Evolutionary conservation across 192 early-diverging fungal genomes (phyloP).

Genomic region (Coemansia javaensis): DNA sequence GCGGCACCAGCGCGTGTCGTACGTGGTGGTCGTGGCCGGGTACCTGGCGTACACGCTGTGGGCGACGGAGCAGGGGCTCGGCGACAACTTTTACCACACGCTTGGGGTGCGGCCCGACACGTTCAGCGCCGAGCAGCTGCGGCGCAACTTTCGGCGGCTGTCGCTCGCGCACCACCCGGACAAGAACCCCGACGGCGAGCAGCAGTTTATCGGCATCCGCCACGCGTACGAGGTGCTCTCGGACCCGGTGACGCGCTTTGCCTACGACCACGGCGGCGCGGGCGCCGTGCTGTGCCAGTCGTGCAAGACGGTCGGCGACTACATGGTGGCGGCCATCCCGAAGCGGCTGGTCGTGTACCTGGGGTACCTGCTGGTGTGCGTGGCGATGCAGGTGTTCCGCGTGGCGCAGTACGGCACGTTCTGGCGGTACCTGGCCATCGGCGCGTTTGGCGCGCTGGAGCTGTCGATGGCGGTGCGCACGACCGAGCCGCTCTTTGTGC

Average conservation of each 20-base stretch:
- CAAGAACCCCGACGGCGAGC: slow-evolving; percentile 63
- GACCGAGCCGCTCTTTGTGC: slow-evolving; percentile 21
- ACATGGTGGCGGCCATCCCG: slow-evolving; percentile 63
- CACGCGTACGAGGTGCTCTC: slow-evolving; percentile 74
- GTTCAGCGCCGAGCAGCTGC: slow-evolving; percentile 18
- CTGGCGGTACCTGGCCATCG: slow-evolving; percentile 46
- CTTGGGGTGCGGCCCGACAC: slow-evolving; percentile 29
- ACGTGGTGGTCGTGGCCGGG: slow-evolving; percentile 23
- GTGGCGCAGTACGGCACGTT: slow-evolving; percentile 35
- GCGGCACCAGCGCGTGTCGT: slow-evolving; percentile 34
- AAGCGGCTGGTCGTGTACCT: slow-evolving; percentile 24
- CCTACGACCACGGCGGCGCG: slow-evolving; percentile 69
- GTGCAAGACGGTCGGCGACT: slow-evolving; percentile 65
- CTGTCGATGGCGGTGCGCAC: slow-evolving; percentile 33
- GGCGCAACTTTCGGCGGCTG: slow-evolving; percentile 51
- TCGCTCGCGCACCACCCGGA: slow-evolving; percentile 58
- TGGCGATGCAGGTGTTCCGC: slow-evolving; percentile 39
- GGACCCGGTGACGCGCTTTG: slow-evolving; percentile 57
- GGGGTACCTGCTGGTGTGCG: slow-evolving; percentile 28
- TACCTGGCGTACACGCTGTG: slow-evolving; percentile 42
- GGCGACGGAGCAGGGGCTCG: slow-evolving; percentile 27
- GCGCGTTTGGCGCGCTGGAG: slow-evolving; percentile 35
- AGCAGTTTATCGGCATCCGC: slow-evolving; percentile 71
- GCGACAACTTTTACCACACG: slow-evolving; percentile 38
- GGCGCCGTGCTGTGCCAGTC: slow-evolving; percentile 59